Percentiles rank a stretch among this genome's conserved stretches.
Evolutionary conservation across 2,329 filamentous ascomycete species (phyloP).

Genomic region (Colletotrichum trifolii): DNA sequence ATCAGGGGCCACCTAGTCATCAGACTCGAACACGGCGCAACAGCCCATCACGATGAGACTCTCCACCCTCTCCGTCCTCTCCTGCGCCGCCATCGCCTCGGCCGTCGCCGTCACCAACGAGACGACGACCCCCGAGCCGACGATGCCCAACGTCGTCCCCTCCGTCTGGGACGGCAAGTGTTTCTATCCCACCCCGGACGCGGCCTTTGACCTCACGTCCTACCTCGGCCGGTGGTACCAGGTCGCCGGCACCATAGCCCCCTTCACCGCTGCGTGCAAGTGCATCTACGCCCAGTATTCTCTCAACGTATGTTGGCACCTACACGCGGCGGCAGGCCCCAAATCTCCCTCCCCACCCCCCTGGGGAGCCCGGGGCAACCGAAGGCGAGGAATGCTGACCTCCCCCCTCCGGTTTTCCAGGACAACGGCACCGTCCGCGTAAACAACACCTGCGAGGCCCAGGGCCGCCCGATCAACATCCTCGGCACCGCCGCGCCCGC

Average conservation of each 20-base stretch:
- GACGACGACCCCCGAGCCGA: slow-evolving; percentile 13
- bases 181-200: slow-evolving; percentile 45
- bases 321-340: no score
- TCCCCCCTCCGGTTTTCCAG: slow-evolving; percentile 22
- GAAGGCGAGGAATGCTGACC: slow-evolving; percentile 3
- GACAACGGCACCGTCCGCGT: slow-evolving; percentile 46
- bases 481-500: slow-evolving; percentile 44
- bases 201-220: slow-evolving; percentile 42
- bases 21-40: background rate
- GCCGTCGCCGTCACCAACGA: slow-evolving; percentile 32
- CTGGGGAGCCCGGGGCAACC: no score
- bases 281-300: slow-evolving; percentile 47
- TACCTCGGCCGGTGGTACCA: slow-evolving; percentile 49
- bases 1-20: background rate
- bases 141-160: slow-evolving; percentile 40
- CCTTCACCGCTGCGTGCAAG: slow-evolving; percentile 46
- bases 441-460: slow-evolving; percentile 47
- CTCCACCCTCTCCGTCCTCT: slow-evolving; percentile 23
- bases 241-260: slow-evolving; percentile 46
- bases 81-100: slow-evolving; percentile 27
- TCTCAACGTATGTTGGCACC: slow-evolving; percentile 40
- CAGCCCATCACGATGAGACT: slow-evolving; percentile 19
- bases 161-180: slow-evolving; percentile 46
- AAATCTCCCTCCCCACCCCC: no score
- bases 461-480: slow-evolving; percentile 43